A percentile compares a stretch with the other conserved stretches of the same genome.
phyloP scores from a whole-genome alignment of 345 rosid species.

The Conringia planisiliqua region DNA sequence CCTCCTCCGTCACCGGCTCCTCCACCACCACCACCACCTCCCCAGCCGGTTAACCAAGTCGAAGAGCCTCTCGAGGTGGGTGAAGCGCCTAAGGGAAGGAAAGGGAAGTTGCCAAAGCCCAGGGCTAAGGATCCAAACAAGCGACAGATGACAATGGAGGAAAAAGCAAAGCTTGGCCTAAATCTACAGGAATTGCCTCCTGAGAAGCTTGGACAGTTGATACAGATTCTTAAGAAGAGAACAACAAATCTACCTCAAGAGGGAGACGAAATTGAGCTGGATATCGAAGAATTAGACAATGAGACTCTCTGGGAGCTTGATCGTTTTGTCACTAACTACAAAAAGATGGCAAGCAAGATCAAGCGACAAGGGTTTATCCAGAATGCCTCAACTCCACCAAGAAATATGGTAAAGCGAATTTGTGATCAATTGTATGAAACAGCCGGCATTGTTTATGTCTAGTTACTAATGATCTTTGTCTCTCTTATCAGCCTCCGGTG shows the following conservation, averaged over 20 bases:
- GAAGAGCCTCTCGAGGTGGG: conserved; percentile 29
- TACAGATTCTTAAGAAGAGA: conserved; percentile 74
- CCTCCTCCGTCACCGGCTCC: conserved; percentile 17
- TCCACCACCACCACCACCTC: conserved; percentile 6
- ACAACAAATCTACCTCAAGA: conserved; percentile 66
- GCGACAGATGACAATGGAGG: conserved; percentile 70
- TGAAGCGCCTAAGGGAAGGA: conserved; percentile 41
- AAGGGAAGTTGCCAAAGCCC: conserved; percentile 55
- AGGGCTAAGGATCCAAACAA: conserved; percentile 83
- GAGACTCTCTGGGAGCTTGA: conserved; percentile 89
- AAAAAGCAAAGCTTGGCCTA: conserved; percentile 61
- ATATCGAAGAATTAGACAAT: conserved; percentile 68
- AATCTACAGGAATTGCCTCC: conserved; percentile 75
- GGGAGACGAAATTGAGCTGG: conserved; percentile 81
- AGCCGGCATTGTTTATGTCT: background rate
- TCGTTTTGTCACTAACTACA: conserved; percentile 72
- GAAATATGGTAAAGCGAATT: conserved; percentile 21
- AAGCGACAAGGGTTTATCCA: conserved; percentile 58
- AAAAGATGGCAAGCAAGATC: conserved; percentile 74
- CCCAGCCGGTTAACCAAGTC: conserved; percentile 7
- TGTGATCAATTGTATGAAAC: background rate
- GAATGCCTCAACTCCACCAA: conserved; percentile 21
- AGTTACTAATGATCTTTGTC: background rate
- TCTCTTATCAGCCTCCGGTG: conserved; percentile 27
- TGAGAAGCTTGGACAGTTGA: conserved; percentile 80